phyloP scores from a whole-genome alignment of 352 stramenopile species.

The Globisporangium solare region DNA sequence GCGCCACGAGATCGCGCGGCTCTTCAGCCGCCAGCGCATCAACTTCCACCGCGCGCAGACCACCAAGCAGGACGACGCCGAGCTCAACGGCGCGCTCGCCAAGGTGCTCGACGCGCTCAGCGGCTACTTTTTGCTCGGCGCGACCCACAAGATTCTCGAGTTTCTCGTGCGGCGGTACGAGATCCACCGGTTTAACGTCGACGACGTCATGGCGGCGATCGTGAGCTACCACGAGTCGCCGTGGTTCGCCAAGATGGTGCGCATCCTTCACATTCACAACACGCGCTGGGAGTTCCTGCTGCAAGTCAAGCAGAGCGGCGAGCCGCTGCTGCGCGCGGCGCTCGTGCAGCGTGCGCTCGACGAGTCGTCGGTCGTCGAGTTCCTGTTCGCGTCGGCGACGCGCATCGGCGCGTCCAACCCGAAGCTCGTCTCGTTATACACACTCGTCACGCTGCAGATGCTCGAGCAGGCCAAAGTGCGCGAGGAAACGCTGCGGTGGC shows the following conservation, averaged over 20 bases:
- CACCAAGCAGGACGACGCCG: constrained; percentile 47
- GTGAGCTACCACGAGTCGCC: constrained; percentile 83
- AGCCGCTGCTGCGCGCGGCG: constrained; percentile 56
- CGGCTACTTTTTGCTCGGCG: constrained; percentile 70
- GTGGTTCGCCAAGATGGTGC: constrained; percentile 84
- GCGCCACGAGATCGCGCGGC: constrained; percentile 38
- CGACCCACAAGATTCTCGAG: constrained; percentile 85
- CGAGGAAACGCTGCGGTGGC: constrained; percentile 71
- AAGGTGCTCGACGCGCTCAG: constrained; percentile 82
- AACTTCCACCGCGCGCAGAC: constrained; percentile 78
- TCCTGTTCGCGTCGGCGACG: constrained; percentile 57
- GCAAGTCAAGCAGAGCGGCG: constrained; percentile 60
- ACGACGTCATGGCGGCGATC: constrained; percentile 76
- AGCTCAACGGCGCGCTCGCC: constrained; percentile 59
- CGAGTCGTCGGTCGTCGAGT: constrained; percentile 72
- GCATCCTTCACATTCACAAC: constrained; percentile 73
- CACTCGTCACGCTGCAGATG: constrained; percentile 73
- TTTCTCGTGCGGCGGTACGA: constrained; percentile 88
- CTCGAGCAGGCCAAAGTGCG: constrained; percentile 61
- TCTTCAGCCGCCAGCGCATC: constrained; percentile 72
- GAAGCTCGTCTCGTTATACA: constrained; percentile 86
- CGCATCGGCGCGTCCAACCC: constrained; percentile 60
- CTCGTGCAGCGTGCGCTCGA: constrained; percentile 73
- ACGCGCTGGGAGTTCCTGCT: constrained; percentile 85
- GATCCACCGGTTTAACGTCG: constrained; percentile 83